A percentile compares a stretch with the other conserved stretches of the same genome.
Evolutionary conservation across 2,329 filamentous ascomycete species (phyloP).

Genomic region (Aspergillus pseudonomiae): DNA sequence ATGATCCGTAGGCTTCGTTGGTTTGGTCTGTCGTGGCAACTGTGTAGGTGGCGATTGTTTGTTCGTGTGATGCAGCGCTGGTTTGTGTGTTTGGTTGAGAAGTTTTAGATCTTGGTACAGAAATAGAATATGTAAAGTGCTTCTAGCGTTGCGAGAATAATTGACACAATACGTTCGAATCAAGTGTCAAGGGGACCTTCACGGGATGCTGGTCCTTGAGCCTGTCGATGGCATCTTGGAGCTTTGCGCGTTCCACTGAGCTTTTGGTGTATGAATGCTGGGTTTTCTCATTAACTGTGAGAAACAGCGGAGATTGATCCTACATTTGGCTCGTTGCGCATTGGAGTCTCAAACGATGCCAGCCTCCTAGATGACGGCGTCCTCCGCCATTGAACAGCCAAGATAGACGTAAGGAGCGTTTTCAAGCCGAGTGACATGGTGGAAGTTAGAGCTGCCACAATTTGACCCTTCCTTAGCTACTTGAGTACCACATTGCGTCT

Average conservation of each 20-base stretch:
- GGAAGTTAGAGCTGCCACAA: no score
- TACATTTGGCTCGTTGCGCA: neutral
- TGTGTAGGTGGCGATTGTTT: slow-evolving; percentile 76
- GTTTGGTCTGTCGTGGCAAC: slow-evolving; percentile 76
- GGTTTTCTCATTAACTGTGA: neutral
- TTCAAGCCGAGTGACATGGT: neutral
- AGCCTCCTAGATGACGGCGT: neutral
- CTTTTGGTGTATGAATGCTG: neutral
- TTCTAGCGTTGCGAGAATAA: neutral
- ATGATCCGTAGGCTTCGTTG: slow-evolving; percentile 48
- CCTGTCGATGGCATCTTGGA: neutral
- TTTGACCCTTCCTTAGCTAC: no score
- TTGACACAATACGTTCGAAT: neutral
- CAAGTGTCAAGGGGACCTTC: slow-evolving; percentile 61
- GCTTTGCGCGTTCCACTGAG: neutral
- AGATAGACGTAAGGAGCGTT: neutral
- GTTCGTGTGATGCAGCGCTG: neutral
- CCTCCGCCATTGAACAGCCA: neutral
- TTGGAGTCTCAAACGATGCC: neutral
- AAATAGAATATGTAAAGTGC: neutral
- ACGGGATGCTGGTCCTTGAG: neutral
- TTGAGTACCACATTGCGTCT: neutral
- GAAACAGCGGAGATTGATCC: neutral
- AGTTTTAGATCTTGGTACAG: neutral
- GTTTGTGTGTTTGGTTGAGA: neutral